Evolutionary conservation across 305 asterid species (phyloP), one percentile per base, ranked within the genome.

Genomic region (Fraxinus albicans): DNA sequence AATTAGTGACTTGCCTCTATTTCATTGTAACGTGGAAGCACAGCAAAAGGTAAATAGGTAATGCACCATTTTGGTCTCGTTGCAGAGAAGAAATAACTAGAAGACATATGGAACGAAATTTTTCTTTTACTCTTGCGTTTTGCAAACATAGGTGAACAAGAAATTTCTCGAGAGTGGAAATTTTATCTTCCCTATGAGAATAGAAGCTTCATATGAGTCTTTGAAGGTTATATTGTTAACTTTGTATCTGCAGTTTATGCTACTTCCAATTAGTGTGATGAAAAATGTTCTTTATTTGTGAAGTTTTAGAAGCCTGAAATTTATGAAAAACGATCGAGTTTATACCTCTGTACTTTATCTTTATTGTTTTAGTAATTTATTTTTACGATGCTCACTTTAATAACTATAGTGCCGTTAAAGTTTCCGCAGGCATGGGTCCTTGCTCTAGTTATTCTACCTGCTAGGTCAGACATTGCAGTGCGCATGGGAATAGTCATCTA

Each of bases 361-460:
- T 83, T 53, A 27, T 35, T 1, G 50, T 42, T 73, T 35, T 15
- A 3, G 44, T 69, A 19, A 75, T 27, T 34, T 60, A 0, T 65
- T 2, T 23, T 23, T 8, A 25, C 73, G 4, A 65, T 7, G 34
- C 73, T 25, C 3, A 23, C 73, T 47, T 9, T 79, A 50, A 78
- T 60, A 53, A 80, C 83, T n/a, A 25, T 44, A 19, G 34, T 58
- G 29, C 73, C 73, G 78, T 79, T 72, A 19, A 67, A 84, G 65
- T 74, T 88, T 67, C 17, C 1, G 87, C 86, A 96, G 99, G 97
- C 91, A 79, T 96, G 99, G 99, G 94, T 96, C 72, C 87, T 94
- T 80, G 94, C 93, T 6, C 84, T 94, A 86, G 98, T 94, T 86
- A 80, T 96, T 83, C 81, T 96, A 86, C 99, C 99, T 44, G 99